These are phyloP conservation scores for Candida sithepensis DNA, from an alignment of 805 yeast species.

Conservation along the genomic window DNA sequence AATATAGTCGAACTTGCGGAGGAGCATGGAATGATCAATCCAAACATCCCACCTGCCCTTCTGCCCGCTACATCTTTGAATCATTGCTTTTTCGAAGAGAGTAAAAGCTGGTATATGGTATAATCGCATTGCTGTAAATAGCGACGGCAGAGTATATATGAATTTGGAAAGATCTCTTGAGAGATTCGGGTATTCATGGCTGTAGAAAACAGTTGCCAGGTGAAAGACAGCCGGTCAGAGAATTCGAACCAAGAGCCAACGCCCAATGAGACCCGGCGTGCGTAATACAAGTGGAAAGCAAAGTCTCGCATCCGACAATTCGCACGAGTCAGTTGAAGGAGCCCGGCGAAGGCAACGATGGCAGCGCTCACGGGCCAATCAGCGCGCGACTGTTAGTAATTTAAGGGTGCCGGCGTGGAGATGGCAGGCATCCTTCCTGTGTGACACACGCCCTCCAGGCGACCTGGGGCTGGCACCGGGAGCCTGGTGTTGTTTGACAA, in stretches of 20 bases:
- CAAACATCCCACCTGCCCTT: background rate
- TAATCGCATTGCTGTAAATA: background rate
- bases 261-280: background rate
- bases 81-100: no score
- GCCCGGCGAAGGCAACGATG: background rate
- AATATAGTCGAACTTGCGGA: no score
- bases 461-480: background rate
- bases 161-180: no score
- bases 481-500: background rate
- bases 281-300: background rate
- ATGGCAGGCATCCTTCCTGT: background rate
- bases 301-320: constrained; percentile 1
- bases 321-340: background rate
- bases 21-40: no score
- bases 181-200: no score
- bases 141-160: no score
- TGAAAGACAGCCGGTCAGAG: no score
- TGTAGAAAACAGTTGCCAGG: no score
- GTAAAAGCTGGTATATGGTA: no score
- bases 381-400: background rate
- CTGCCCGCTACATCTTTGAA: background rate
- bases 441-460: background rate
- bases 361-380: background rate
- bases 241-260: no score
- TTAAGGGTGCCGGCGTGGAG: background rate